A percentile compares a stretch with the other conserved stretches of the same genome.
phyloP scores from a whole-genome alignment of 352 stramenopile genomes.

The Pythium sukuiense region DNA sequence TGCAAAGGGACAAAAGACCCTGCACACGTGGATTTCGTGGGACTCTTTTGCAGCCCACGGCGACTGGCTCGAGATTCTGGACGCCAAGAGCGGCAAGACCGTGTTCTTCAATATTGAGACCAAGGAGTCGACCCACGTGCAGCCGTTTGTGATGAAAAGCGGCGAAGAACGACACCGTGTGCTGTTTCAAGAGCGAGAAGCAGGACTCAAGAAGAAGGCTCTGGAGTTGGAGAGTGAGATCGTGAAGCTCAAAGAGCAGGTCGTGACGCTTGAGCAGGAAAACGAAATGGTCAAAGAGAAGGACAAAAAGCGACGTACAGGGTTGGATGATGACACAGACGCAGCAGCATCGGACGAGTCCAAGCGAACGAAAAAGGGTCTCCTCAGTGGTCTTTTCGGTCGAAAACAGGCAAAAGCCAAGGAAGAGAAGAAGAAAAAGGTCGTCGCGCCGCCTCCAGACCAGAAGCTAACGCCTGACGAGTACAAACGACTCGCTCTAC shows the following conservation, averaged over 20 bases:
- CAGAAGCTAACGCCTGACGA: conserved; percentile 35
- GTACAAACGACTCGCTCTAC: conserved; percentile 36
- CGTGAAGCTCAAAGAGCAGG: conserved; percentile 60
- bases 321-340: not conserved
- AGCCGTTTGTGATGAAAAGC: conserved; percentile 50
- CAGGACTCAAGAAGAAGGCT: conserved; percentile 49
- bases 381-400: conserved; percentile 11
- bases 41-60: conserved; percentile 44
- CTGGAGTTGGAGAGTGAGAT: conserved; percentile 67
- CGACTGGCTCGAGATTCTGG: conserved; percentile 77
- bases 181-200: conserved; percentile 51
- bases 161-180: conserved; percentile 59
- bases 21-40: conserved; percentile 68
- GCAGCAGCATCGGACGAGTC: not conserved
- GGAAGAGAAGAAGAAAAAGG: conserved; percentile 5
- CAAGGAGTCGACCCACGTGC: conserved; percentile 62
- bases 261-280: conserved; percentile 47
- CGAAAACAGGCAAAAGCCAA: not conserved
- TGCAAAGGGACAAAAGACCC: conserved; percentile 53
- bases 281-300: conserved; percentile 23
- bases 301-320: conserved; percentile 2
- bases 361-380: conserved; percentile 14
- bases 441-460: not conserved
- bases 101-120: conserved; percentile 81
- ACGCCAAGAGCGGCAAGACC: conserved; percentile 40